These are phyloP conservation scores for Huiozyma naganishii DNA, from an alignment of 805 yeast genomes.

Conservation along the genomic window DNA sequence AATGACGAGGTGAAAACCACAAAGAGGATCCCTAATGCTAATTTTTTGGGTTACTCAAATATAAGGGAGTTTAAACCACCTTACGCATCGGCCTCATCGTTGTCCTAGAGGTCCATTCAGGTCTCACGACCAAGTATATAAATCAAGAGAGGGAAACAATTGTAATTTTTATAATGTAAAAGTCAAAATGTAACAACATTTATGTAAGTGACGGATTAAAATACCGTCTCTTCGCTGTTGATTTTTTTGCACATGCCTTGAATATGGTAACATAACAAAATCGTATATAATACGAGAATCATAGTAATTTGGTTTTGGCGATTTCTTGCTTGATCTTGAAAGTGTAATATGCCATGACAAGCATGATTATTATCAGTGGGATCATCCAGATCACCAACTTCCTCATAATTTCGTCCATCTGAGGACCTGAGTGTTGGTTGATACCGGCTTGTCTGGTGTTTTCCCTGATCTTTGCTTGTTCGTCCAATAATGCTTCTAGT, in stretches of 20 bases:
- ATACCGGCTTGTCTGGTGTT: conserved; percentile 6
- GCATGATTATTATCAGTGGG: conserved; percentile 24
- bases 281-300: neutral
- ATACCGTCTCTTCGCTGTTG: no score
- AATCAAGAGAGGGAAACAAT: no score
- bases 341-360: conserved; percentile 29
- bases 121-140: no score
- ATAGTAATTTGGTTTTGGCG: conserved; percentile 26
- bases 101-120: no score
- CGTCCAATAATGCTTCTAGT: conserved; percentile 21
- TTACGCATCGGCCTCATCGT: conserved; percentile 14
- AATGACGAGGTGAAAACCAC: conserved; percentile 35
- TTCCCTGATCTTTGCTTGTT: conserved; percentile 24
- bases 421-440: conserved; percentile 13
- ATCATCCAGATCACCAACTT: conserved; percentile 26
- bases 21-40: conserved; percentile 38
- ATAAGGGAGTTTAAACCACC: conserved; percentile 37
- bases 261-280: no score
- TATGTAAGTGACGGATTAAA: no score
- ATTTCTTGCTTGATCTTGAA: conserved; percentile 29
- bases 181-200: no score
- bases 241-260: no score
- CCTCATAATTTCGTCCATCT: conserved; percentile 25
- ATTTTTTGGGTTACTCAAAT: conserved; percentile 36
- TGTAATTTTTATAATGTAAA: no score